Percentiles rank a stretch among this genome's conserved stretches.
Conservation (phyloP, 306 rosid genomes). For the Medicago truncatula region DNA sequence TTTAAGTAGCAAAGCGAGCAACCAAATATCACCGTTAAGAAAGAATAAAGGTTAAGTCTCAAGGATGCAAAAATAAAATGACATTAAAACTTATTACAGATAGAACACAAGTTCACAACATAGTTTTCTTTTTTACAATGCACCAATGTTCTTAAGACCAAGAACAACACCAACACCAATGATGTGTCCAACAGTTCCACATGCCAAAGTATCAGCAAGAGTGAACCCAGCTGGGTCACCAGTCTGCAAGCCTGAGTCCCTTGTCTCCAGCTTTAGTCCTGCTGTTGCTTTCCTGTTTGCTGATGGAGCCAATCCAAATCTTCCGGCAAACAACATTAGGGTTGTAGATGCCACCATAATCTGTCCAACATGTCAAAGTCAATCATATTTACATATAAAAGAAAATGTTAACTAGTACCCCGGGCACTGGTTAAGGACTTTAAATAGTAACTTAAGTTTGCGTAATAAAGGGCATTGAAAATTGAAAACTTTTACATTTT, state of each 20-base stretch:
- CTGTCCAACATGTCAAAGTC: constrained; percentile 45
- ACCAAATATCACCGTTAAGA: not conserved
- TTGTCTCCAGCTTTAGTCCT: constrained; percentile 79
- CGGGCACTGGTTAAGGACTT: too few species aligned
- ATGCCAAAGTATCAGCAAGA: constrained; percentile 97
- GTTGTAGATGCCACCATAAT: constrained; percentile 82
- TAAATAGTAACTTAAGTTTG: too few species aligned
- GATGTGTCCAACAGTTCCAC: constrained; percentile 86
- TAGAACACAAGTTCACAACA: constrained; percentile 15
- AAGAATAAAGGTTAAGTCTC: not conserved
- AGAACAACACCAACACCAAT: constrained; percentile 97
- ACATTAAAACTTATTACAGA: constrained; percentile 33
- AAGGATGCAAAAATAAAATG: not conserved
- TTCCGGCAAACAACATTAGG: constrained; percentile 94
- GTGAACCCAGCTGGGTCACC: constrained; percentile 99
- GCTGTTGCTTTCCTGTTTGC: constrained; percentile 96
- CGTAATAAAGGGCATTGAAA: too few species aligned
- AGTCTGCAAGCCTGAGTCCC: constrained; percentile 96
- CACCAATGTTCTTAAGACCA: constrained; percentile 86
- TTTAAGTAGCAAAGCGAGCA: not conserved
- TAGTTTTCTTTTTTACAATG: constrained; percentile 52
- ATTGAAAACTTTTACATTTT: too few species aligned
- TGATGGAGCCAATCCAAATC: constrained; percentile 95
- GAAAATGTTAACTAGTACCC: too few species aligned
- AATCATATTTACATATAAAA: not conserved